Evolutionary conservation across 2,329 filamentous ascomycete genomes (phyloP), one percentile per base, ranked within the genome.

Genomic region (Clathrospora elynae): DNA sequence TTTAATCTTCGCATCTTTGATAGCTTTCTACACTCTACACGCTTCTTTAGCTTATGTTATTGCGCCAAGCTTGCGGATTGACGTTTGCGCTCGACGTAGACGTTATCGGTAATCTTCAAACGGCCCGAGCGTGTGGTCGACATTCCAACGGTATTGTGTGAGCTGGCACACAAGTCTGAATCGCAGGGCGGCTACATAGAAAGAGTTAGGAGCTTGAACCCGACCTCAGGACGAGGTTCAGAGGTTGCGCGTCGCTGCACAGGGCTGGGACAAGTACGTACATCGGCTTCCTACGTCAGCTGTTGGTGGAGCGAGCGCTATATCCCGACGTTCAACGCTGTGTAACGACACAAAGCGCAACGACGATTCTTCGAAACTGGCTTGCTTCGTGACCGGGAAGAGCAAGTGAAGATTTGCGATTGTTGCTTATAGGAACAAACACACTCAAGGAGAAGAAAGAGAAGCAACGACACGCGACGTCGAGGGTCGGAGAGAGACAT

Each of bases 281-380:
- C 24, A 17, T 28, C 37, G 42, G 34, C 34, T 26, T 30, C 30
- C 37, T 39, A 29, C 34, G 22, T 33, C 35, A 29, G 39, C 33
- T 35, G 34, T 36, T 47, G 26, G 35, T 36, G 46, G 35, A 28
- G 35, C 31, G 37, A 31, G 33, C 35, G 35, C 23, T 14, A 25
- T 25, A 11, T 22, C n/a, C n/a, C n/a, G n/a, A n/a, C n/a, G 14
- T 34, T 28, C 33, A n/a, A 31, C 37, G 37, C 37, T 6, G 46
- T 49, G 42, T 28, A 46, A 46, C 42, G n/a, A 35, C 14, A 33
- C 30, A 8, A 17, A 20, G 20, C 26, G 17, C 23, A 34, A 33
- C 35, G 14, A 28, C 22, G 6, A 24, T 24, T 11, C 11, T 30
- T 31, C 14, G 29, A 22, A n/a, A n/a, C n/a, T n/a, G n/a, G 30